Evolutionary conservation across 2,329 filamentous ascomycete genomes (phyloP).

Genomic region (Alternaria triticina): DNA sequence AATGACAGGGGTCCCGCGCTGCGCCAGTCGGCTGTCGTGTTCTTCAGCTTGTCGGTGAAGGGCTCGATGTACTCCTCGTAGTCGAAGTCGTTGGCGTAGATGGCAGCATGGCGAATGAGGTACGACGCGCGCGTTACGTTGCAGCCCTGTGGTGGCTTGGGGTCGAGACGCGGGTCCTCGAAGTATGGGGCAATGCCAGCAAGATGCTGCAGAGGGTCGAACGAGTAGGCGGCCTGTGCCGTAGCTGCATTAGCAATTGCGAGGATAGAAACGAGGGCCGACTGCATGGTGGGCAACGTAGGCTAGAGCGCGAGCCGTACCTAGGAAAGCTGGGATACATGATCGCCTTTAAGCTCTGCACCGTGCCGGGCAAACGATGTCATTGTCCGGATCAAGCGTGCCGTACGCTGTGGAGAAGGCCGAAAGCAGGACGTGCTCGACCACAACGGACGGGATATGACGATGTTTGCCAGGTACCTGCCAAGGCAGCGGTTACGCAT

Average conservation of each 20-base stretch:
- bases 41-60: slow-evolving; percentile 63
- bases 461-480: slow-evolving; percentile 20
- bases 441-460: slow-evolving; percentile 13
- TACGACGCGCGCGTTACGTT: slow-evolving; percentile 58
- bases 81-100: slow-evolving; percentile 61
- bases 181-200: slow-evolving; percentile 60
- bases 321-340: neutral
- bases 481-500: slow-evolving; percentile 19
- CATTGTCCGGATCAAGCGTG: slow-evolving; percentile 2
- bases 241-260: slow-evolving; percentile 33
- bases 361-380: slow-evolving; percentile 8
- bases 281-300: slow-evolving; percentile 18
- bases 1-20: slow-evolving; percentile 63
- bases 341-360: slow-evolving; percentile 4
- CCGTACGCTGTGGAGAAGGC: neutral
- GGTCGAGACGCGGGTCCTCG: slow-evolving; percentile 56
- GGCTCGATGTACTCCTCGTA: slow-evolving; percentile 60
- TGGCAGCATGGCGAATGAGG: slow-evolving; percentile 58
- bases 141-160: slow-evolving; percentile 58
- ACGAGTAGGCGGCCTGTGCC: slow-evolving; percentile 45
- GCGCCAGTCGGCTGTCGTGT: slow-evolving; percentile 65
- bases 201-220: slow-evolving; percentile 58
- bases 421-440: neutral
- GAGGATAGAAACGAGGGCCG: slow-evolving; percentile 29
- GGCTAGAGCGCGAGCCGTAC: slow-evolving; percentile 15